A percentile compares a stretch with the other conserved stretches of the same genome.
Evolutionary conservation across 805 yeast species (phyloP).

Genomic region (Candida maltosa): DNA sequence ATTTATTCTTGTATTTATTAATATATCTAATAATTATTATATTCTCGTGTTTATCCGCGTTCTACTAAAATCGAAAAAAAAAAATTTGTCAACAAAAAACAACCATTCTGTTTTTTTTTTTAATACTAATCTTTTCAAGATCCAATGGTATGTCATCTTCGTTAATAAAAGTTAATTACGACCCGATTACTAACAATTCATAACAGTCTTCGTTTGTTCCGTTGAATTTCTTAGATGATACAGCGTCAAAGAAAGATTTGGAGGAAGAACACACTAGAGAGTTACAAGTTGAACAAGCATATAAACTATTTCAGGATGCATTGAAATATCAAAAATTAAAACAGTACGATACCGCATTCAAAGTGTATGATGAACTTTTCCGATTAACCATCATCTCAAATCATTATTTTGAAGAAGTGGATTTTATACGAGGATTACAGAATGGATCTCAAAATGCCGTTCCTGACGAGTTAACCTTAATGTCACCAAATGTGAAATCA

Average conservation of each 20-base stretch:
- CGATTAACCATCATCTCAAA: slow-evolving; percentile 59
- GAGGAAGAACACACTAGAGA: slow-evolving; percentile 91
- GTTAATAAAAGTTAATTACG: too few species aligned
- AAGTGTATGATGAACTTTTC: slow-evolving; percentile 60
- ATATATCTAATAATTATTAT: too few species aligned
- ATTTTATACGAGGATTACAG: slow-evolving; percentile 35
- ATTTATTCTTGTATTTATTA: too few species aligned
- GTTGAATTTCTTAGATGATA: slow-evolving; percentile 70
- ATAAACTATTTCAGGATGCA: slow-evolving; percentile 70
- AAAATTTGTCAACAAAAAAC: too few species aligned
- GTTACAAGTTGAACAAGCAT: slow-evolving; percentile 84
- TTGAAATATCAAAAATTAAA: slow-evolving; percentile 54
- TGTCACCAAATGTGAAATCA: slow-evolving; percentile 69
- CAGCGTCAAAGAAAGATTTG: slow-evolving; percentile 48
- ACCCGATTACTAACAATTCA: slow-evolving; percentile 2
- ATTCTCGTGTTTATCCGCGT: too few species aligned
- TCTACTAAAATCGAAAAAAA: too few species aligned
- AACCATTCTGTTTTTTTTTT: too few species aligned
- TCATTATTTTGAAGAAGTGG: slow-evolving; percentile 39
- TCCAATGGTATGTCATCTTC: neutral
- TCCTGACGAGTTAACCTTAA: slow-evolving; percentile 38
- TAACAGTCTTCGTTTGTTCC: slow-evolving; percentile 70
- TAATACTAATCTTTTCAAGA: too few species aligned
- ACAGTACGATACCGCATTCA: slow-evolving; percentile 47
- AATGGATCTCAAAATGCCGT: slow-evolving; percentile 30